Conservation (phyloP, 2,329 filamentous ascomycete species). For the Colletotrichum spaethianum region DNA sequence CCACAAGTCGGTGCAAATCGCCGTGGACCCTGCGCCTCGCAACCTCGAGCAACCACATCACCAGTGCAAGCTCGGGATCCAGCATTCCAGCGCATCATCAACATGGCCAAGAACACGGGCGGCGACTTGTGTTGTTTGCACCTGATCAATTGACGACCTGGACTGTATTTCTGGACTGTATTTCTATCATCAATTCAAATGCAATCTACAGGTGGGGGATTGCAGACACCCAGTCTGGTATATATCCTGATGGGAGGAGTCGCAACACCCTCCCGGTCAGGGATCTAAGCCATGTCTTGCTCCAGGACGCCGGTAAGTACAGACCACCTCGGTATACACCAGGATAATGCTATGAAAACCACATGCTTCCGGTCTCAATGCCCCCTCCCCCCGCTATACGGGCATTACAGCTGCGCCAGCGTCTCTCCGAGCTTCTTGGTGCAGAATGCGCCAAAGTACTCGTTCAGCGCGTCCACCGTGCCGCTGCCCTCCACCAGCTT, state of each 20-base stretch:
- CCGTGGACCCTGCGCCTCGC: neutral
- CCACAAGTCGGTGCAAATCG: neutral
- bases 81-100: neutral
- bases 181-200: neutral
- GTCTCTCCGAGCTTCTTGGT: slow-evolving; percentile 69
- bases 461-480: slow-evolving; percentile 85
- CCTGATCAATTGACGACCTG: neutral
- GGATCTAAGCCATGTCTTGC: neutral
- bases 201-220: neutral
- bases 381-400: too few species aligned
- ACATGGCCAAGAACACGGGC: neutral
- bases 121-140: neutral
- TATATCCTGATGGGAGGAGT: neutral
- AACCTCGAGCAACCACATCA: neutral
- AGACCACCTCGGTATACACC: neutral
- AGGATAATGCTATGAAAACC: neutral
- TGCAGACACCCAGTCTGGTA: neutral
- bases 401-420: slow-evolving; percentile 55
- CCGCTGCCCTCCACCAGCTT: slow-evolving; percentile 81
- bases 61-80: neutral
- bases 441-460: slow-evolving; percentile 83
- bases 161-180: neutral
- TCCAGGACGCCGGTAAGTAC: neutral
- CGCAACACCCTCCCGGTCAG: neutral
- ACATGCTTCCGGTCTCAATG: neutral